Evolutionary conservation across 2,329 filamentous ascomycete species (phyloP), one percentile per base, ranked within the genome.

Genomic region (Apiospora arundinis): DNA sequence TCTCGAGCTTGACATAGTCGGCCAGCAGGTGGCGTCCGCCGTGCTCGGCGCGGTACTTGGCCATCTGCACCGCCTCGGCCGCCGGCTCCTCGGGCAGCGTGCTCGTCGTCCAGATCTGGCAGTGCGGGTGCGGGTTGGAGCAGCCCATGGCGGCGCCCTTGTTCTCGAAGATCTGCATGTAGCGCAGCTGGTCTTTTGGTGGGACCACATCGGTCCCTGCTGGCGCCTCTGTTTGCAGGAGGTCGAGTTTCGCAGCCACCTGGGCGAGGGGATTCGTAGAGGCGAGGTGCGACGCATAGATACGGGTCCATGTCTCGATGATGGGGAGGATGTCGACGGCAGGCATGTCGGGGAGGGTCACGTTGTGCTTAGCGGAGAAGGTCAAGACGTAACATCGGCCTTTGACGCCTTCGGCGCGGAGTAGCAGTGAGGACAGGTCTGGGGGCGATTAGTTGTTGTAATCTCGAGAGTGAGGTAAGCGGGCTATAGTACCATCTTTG

Each of bases 151-250:
- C 94, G 0, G 93, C 91, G 69, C 96, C 96, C 84, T 99, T 99
- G 86, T 99, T 99, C 84, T 99, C 96, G 74, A 99, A 99, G 74
- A 99, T 98, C 81, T 99, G 96, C 95, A 99, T 98, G 84, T 97
- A 98, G 70, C 93, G 90, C 77, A 97, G 94, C 82, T 97, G 94
- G 69, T 93, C 89, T 69, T 87, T 90, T 5, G 94, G 92, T 40
- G 84, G 83, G 9, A 83, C 76, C 23, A 88, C 79, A 32, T 80
- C 73, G 71, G 78, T 80, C 71, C 83, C 80, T 5, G 78, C 75
- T 14, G 79, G 79, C 2, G 79, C 71, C 79, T 85, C 77, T 1
- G 82, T 77, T 6, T 69, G 69, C 48, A 84, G 80, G 9, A 88
- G 79, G 6, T 81, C 76, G 6, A 85, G 80, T 25, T 80, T 77